Base-by-base conservation (phyloP, 2,329 filamentous ascomycete species). In the Aspergillus phoenicis region DNA sequence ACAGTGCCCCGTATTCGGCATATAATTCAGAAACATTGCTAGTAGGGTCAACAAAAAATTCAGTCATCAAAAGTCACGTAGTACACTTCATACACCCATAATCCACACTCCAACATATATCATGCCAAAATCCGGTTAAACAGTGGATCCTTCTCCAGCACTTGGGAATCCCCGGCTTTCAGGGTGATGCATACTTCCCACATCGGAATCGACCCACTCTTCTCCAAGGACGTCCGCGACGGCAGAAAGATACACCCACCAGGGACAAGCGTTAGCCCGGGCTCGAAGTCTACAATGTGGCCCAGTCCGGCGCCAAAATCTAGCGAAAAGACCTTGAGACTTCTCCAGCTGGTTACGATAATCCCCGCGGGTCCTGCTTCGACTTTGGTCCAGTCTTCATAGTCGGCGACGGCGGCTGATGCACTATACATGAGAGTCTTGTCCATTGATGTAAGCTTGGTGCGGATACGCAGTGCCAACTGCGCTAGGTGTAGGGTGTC, bases 341-440 rank as follows among this genome's bases (percentile, higher is more conserved):
- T 15, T 26, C 47, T 17, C 47, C 47, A 49, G 26, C 47, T 49
- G 47, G 47, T 49, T 11, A 33, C 47, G 17, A 49, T 49, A n/a
- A 49, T 49, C n/a, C 26, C 24, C 8, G 24, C 47, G 24, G 47
- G 47, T 22, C 15, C 24, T 33, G 47, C 47, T 17, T 49, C 47
- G 4, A 49, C n/a, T n/a, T 49, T 49, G n/a, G 51, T 41, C 60
- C 57, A 60, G 47, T 59, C 52, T 7, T 39, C 45, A n/a, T 39
- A 26, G 17, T 60, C 26, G 22, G 52, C 26, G 20, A 59, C 56
- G 11, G 24, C 26, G 5, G 52, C 52, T 17, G 51, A 56, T 20
- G 22, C 30, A 45, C 60, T 56, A 15, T 57, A 57, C 51, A 30
- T 30, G 10, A 52, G 30, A 11, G 51, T 52, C 51, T 39, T 28